Conservation (phyloP, 306 rosid genomes). For the Alnus rubra region DNA sequence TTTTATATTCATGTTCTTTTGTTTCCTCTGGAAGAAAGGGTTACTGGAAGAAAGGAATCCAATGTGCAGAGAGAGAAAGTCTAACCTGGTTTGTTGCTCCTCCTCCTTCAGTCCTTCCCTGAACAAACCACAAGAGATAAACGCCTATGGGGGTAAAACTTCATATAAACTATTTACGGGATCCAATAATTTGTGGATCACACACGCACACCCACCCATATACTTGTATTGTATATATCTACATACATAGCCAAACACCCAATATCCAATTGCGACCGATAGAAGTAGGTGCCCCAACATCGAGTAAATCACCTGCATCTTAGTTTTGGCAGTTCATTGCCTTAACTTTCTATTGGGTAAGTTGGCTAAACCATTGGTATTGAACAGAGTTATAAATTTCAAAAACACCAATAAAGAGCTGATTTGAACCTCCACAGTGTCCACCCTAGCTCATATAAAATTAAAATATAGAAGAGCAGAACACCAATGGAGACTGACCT, state of each 20-base stretch:
- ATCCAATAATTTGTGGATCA: conserved; percentile 28
- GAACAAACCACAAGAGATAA: conserved; percentile 51
- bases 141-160: conserved; percentile 34
- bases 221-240: too few relatives aligned
- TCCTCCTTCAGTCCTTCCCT: conserved; percentile 56
- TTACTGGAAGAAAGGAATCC: conserved; percentile 18
- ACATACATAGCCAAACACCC: background rate
- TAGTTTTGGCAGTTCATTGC: background rate
- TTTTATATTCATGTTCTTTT: too few relatives aligned
- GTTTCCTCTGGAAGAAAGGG: conserved; percentile 2
- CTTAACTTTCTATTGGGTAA: background rate
- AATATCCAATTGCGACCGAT: conserved; percentile 26
- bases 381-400: background rate
- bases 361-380: conserved; percentile 1
- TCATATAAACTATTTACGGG: conserved; percentile 23
- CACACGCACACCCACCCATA: conserved; percentile 20
- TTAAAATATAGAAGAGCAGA: background rate
- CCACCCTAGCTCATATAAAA: background rate
- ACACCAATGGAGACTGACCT: background rate
- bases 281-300: conserved; percentile 24
- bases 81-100: conserved; percentile 48
- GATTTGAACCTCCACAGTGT: background rate
- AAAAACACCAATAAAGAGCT: background rate
- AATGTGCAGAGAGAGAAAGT: conserved; percentile 28
- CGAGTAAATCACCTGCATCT: conserved; percentile 5